Evolutionary conservation across 495 filamentous ascomycete genomes (phyloP).

Genomic region (Tuber calosporum): DNA sequence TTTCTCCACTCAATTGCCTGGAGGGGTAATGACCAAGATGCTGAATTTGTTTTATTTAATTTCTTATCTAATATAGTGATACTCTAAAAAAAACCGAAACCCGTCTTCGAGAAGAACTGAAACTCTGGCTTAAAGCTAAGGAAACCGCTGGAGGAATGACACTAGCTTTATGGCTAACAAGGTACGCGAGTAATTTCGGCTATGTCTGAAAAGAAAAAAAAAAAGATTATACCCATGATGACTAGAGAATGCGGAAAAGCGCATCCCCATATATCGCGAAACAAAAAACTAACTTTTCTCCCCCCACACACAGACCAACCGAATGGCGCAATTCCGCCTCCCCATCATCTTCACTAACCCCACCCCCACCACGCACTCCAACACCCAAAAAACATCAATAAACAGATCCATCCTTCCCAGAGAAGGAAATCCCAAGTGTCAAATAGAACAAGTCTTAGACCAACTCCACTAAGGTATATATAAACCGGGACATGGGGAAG

Average conservation of each 20-base stretch:
- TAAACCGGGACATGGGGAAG: not conserved
- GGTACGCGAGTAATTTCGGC: slow-evolving; percentile 11
- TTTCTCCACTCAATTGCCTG: not conserved
- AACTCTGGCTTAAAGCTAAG: slow-evolving; percentile 39
- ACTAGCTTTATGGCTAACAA: slow-evolving; percentile 35
- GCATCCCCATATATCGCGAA: not conserved
- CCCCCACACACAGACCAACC: not conserved
- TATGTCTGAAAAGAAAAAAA: not conserved
- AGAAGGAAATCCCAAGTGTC: not conserved
- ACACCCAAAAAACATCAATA: not conserved
- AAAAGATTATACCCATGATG: slow-evolving; percentile 9
- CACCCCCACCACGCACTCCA: not conserved
- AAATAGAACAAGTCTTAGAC: not conserved
- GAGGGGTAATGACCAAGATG: not conserved
- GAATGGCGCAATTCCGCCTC: not conserved
- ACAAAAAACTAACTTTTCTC: not conserved
- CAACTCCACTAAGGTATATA: not conserved
- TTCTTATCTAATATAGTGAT: slow-evolving; percentile 12
- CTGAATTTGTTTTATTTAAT: not conserved
- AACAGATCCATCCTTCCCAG: not conserved
- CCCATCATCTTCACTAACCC: not conserved
- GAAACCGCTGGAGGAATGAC: slow-evolving; percentile 35
- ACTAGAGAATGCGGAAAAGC: not conserved
- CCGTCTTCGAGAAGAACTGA: slow-evolving; percentile 33
- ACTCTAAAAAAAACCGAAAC: slow-evolving; percentile 21